phyloP scores from a whole-genome alignment of 106 monocot genomes.

The Narthecium ossifragum region DNA sequence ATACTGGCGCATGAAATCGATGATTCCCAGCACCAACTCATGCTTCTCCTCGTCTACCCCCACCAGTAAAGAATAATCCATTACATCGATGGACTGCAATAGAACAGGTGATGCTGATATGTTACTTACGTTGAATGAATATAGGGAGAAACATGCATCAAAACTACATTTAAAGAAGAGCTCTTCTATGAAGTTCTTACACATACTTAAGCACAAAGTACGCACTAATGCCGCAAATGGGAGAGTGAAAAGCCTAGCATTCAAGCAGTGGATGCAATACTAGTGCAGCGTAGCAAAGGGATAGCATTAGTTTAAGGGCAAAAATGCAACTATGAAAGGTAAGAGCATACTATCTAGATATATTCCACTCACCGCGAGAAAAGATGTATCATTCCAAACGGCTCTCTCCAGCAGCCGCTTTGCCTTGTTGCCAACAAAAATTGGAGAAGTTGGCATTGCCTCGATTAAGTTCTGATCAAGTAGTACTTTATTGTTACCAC shows the following conservation, averaged over 20 bases:
- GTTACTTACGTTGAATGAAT: no score
- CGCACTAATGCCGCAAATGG: no score
- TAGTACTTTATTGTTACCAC: slow-evolving; percentile 84
- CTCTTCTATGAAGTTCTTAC: no score
- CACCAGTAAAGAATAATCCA: slow-evolving; percentile 77
- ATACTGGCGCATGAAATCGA: slow-evolving; percentile 76
- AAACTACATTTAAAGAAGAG: no score
- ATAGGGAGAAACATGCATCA: no score
- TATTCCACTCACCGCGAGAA: slow-evolving; percentile 62
- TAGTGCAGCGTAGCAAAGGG: no score
- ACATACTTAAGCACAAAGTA: no score
- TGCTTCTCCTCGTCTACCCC: slow-evolving; percentile 62
- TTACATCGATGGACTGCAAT: slow-evolving; percentile 63
- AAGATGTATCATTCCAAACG: slow-evolving; percentile 98
- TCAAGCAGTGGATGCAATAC: no score
- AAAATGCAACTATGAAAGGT: no score
- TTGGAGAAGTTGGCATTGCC: slow-evolving; percentile 88
- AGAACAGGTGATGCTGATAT: no score
- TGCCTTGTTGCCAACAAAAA: slow-evolving; percentile 95
- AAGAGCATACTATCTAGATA: no score
- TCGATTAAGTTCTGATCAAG: slow-evolving; percentile 95
- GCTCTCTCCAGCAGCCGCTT: slow-evolving; percentile 84
- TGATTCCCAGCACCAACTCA: slow-evolving; percentile 57
- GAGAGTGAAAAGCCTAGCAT: not conserved
- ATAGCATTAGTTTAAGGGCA: no score